These are phyloP conservation scores for Camelina sativa DNA, from an alignment of 345 rosid species.

Conservation along the genomic window DNA sequence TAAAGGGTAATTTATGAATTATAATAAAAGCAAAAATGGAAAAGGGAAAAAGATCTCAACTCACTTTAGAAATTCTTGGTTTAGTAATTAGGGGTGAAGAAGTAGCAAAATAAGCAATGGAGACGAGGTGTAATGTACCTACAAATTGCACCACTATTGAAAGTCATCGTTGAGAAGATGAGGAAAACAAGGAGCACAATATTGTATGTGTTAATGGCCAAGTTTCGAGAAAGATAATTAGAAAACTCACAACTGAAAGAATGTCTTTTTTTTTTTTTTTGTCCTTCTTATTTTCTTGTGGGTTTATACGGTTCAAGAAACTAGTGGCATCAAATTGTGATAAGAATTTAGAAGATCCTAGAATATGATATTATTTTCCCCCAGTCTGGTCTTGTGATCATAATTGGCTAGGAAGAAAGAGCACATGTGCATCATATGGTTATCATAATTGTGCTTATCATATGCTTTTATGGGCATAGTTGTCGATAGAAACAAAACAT, in stretches of 20 bases:
- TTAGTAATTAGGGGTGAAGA: too few relatives aligned
- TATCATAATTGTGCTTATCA: slow-evolving; percentile 37
- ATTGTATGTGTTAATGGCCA: neutral
- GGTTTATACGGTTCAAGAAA: slow-evolving; percentile 2
- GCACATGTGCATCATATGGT: slow-evolving; percentile 38
- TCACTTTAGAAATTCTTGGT: too few relatives aligned
- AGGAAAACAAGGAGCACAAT: neutral
- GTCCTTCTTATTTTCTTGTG: too few relatives aligned
- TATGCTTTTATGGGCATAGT: slow-evolving; percentile 40
- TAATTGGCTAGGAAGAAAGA: slow-evolving; percentile 21
- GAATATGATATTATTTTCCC: neutral
- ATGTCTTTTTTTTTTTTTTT: neutral
- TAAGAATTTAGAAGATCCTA: neutral
- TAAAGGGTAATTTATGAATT: too few relatives aligned
- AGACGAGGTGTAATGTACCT: too few relatives aligned
- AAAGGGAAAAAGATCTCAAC: too few relatives aligned
- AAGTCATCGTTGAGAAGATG: neutral
- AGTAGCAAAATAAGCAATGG: too few relatives aligned
- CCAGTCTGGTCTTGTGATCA: slow-evolving; percentile 18
- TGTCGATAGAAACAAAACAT: slow-evolving; percentile 41
- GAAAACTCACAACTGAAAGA: neutral
- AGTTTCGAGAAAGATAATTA: neutral
- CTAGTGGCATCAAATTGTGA: neutral
- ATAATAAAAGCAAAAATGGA: too few relatives aligned
- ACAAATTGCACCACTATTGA: too few relatives aligned